Percentiles rank a stretch among this genome's conserved stretches.
Conservation (phyloP, 140 eudicot genomes). For the Oenanthe javanica region DNA sequence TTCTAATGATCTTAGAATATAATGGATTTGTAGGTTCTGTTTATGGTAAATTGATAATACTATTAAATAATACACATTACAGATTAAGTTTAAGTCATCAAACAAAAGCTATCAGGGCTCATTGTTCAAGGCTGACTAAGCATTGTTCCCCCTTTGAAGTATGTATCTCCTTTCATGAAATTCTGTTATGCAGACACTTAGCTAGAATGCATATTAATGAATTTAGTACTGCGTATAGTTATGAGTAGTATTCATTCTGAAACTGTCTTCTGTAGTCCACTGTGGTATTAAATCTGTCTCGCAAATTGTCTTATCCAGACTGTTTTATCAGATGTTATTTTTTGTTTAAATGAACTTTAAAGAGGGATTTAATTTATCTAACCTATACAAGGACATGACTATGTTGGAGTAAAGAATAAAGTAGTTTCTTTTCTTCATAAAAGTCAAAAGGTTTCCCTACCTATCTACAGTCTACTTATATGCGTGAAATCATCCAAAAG, state of each 20-base stretch:
- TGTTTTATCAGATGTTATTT: background rate
- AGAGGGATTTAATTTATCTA: background rate
- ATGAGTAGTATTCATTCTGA: background rate
- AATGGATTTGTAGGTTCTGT: background rate
- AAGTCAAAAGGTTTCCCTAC: background rate
- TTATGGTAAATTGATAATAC: background rate
- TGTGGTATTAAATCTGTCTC: background rate
- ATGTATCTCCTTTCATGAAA: background rate
- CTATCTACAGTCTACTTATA: background rate
- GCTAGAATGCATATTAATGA: background rate
- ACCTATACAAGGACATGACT: background rate
- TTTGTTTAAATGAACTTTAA: background rate
- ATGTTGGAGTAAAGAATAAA: background rate
- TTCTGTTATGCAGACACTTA: background rate
- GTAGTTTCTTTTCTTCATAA: background rate
- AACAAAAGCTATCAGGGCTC: background rate
- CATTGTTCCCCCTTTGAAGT: background rate
- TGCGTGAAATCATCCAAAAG: background rate
- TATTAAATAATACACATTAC: background rate
- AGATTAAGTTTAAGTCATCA: background rate
- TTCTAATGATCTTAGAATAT: background rate
- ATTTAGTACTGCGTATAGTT: background rate
- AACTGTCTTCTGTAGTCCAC: background rate
- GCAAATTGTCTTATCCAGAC: background rate
- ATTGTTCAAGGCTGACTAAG: background rate